Conservation (phyloP, 441 rosid species). For the Manihot esculenta region DNA sequence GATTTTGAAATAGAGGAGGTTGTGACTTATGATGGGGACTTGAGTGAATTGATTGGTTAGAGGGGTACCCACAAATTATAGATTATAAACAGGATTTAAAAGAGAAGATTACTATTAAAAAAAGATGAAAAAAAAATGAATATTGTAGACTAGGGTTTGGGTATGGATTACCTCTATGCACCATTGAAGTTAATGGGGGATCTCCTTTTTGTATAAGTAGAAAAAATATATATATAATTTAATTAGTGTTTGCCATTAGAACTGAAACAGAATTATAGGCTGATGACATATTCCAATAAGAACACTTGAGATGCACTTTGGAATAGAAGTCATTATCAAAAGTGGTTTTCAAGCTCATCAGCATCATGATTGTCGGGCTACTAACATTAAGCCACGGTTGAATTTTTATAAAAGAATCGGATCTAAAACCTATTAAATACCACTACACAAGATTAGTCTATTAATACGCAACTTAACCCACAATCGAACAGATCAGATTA, state of each 20-base stretch:
- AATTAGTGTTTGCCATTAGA: neutral
- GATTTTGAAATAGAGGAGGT: neutral
- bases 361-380: too few relatives aligned
- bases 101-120: neutral
- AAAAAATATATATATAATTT: neutral
- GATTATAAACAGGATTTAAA: neutral
- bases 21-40: neutral
- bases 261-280: constrained; percentile 13
- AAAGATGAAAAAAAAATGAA: neutral
- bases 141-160: neutral
- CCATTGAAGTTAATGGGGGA: neutral
- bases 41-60: constrained; percentile 7
- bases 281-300: constrained; percentile 18
- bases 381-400: too few relatives aligned
- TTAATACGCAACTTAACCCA: too few relatives aligned
- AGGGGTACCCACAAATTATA: neutral
- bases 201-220: neutral
- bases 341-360: constrained; percentile 32
- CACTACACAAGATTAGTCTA: too few relatives aligned
- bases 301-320: constrained; percentile 3
- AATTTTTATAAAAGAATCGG: too few relatives aligned
- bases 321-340: constrained; percentile 19
- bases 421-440: too few relatives aligned
- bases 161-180: neutral
- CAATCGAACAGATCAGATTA: too few relatives aligned